Evolutionary conservation across 139 green algal genomes (phyloP).

Genomic region (Spirogloea muscicola): DNA sequence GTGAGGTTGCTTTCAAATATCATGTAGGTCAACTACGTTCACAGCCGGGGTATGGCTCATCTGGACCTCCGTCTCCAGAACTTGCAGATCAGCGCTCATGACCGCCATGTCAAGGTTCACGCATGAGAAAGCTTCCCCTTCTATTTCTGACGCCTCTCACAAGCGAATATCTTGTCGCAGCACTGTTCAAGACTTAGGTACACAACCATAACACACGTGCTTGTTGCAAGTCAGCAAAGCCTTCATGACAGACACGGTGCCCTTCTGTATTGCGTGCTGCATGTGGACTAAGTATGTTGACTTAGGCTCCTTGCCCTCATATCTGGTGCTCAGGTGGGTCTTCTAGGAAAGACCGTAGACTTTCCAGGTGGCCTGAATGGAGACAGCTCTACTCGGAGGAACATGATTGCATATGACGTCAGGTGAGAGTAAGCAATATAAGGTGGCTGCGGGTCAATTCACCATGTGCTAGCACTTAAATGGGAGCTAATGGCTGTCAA

Average conservation of each 20-base stretch:
- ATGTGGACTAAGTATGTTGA: background rate
- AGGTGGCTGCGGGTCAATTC: background rate
- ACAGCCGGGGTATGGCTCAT: constrained; percentile 27
- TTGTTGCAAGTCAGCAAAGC: background rate
- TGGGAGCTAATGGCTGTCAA: background rate
- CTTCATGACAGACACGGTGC: background rate
- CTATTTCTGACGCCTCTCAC: background rate
- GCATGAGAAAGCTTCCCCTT: background rate
- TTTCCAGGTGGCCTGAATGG: background rate
- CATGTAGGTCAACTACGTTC: constrained; percentile 25
- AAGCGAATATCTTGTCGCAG: background rate
- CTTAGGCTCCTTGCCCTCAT: background rate
- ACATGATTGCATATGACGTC: constrained; percentile 5
- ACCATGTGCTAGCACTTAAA: background rate
- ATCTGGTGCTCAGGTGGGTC: constrained; percentile 6
- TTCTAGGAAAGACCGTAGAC: constrained; percentile 30
- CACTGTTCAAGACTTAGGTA: background rate
- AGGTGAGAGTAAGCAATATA: background rate
- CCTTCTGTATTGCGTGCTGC: background rate
- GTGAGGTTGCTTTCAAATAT: too few relatives aligned
- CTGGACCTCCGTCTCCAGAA: constrained; percentile 23
- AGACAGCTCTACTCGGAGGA: background rate
- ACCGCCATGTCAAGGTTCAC: constrained; percentile 29
- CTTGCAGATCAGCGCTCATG: constrained; percentile 21
- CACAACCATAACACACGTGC: too few relatives aligned